Base-by-base conservation (phyloP, 108 stramenopile genomes). In the Licmophora abbreviata region DNA sequence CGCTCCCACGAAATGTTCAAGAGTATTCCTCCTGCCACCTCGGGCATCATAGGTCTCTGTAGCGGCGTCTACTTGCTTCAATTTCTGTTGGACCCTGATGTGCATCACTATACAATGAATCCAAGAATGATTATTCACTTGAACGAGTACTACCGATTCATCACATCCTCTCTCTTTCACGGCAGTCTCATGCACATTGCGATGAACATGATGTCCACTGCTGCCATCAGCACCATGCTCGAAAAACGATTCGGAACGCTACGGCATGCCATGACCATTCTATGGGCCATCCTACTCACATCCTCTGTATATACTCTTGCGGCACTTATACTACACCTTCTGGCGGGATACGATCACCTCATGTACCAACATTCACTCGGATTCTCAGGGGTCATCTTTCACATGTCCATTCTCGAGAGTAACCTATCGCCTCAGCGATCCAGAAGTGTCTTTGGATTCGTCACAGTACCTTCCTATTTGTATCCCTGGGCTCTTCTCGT, bases 131-230 rank as follows among this genome's bases (percentile, higher is more conserved):
- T 93, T 0, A 20, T 90, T 2, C 71, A 77, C 42, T 48, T 51
- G 18, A 43, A 50, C 37, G 77, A 95, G 49, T 71, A 64, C 50
- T 88, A 90, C 49, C 72, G 95, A 12, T 52, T 94, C 25, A 21
- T 87, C 14, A 78, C 91, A 7, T 76, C 76, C 20, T 59, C 75
- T 0, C 54, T 93, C 43, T 79, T 91, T 59, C 95, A 96, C 64
- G 90, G 71, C 1, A 74, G 61, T 43, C 22, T 92, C n/a, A 53
- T 92, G 72, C 95, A 96, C 58, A 85, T 96, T 40, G 87, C 58
- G 3, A 81, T 93, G 81, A 96, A 96, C 54, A 84, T 92, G 85
- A 72, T 87, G 64, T 82, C 86, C 10, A 68, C 84, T 0, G 54
- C 67, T 31, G 76, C 69, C 4, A 67, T 94, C 34, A 68, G 85